phyloP scores from a whole-genome alignment of 257 asterid genomes.

The Agastache rugosa region DNA sequence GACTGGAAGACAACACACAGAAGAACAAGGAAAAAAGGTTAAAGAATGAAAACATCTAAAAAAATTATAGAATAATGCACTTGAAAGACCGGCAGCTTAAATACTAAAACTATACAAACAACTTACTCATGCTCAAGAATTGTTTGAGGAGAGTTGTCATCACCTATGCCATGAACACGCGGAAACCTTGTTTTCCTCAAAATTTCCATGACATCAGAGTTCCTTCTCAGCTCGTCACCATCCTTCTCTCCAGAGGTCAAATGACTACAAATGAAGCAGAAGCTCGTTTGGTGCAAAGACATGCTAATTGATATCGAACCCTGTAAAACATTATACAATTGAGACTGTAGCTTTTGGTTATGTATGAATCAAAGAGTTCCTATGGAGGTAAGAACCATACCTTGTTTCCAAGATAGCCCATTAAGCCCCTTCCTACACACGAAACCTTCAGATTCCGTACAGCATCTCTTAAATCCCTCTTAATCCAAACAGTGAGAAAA shows the following conservation, averaged over 20 bases:
- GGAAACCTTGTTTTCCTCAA: slow-evolving; percentile 96
- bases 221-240: slow-evolving; percentile 91
- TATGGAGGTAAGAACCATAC: slow-evolving; percentile 43
- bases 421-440: slow-evolving; percentile 97
- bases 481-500: slow-evolving; percentile 88
- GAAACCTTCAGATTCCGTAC: slow-evolving; percentile 86
- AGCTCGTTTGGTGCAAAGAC: slow-evolving; percentile 98
- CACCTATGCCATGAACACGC: slow-evolving; percentile 66
- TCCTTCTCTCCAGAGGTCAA: slow-evolving; percentile 98
- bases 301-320: slow-evolving; percentile 97
- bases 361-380: neutral
- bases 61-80: neutral
- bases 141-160: slow-evolving; percentile 85
- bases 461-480: slow-evolving; percentile 70
- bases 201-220: slow-evolving; percentile 97
- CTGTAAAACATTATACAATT: slow-evolving; percentile 51
- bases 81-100: neutral
- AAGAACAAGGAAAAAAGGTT: neutral
- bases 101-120: neutral
- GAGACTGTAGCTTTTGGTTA: slow-evolving; percentile 24
- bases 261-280: slow-evolving; percentile 97
- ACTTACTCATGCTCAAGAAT: slow-evolving; percentile 95
- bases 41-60: no score
- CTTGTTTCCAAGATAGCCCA: slow-evolving; percentile 99
- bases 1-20: slow-evolving; percentile 52